A percentile compares a stretch with the other conserved stretches of the same genome.
phyloP scores from a whole-genome alignment of 129 eudicot species.

The Flaveria sonorensis region DNA sequence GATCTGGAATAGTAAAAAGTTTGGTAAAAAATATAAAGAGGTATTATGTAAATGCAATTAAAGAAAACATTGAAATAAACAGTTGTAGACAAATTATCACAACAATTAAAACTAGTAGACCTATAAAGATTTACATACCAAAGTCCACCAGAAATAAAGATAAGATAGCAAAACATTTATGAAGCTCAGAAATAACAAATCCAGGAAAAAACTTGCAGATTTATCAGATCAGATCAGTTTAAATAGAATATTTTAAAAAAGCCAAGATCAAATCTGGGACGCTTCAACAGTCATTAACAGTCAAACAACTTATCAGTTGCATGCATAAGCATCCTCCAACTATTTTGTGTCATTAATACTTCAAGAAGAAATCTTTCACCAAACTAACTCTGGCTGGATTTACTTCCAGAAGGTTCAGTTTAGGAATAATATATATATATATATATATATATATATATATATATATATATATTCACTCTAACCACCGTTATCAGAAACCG shows the following conservation, averaged over 20 bases:
- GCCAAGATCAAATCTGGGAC: not conserved
- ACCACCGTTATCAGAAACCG: no score
- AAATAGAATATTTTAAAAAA: not conserved
- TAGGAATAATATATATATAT: no score
- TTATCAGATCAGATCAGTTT: not conserved
- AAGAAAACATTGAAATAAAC: conserved; percentile 14
- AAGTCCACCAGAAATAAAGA: not conserved
- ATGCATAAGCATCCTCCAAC: not conserved
- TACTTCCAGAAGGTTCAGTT: no score
- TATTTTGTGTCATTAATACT: not conserved
- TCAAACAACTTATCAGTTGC: not conserved
- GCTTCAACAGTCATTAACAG: not conserved
- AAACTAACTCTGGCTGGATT: not conserved
- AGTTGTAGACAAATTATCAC: not conserved
- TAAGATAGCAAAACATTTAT: conserved; percentile 1
- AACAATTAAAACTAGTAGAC: no score
- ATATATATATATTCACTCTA: no score
- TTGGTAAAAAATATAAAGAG: not conserved
- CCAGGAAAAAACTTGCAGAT: not conserved
- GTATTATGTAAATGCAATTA: conserved; percentile 17
- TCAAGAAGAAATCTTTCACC: not conserved
- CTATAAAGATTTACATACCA: no score
- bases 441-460: no score
- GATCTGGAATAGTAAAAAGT: conserved; percentile 46
- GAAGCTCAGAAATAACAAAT: not conserved